A percentile compares a stretch with the other conserved stretches of the same genome.
phyloP scores from a whole-genome alignment of 225 moss, liverwort and hornwort species.

The Ulota crispa region DNA sequence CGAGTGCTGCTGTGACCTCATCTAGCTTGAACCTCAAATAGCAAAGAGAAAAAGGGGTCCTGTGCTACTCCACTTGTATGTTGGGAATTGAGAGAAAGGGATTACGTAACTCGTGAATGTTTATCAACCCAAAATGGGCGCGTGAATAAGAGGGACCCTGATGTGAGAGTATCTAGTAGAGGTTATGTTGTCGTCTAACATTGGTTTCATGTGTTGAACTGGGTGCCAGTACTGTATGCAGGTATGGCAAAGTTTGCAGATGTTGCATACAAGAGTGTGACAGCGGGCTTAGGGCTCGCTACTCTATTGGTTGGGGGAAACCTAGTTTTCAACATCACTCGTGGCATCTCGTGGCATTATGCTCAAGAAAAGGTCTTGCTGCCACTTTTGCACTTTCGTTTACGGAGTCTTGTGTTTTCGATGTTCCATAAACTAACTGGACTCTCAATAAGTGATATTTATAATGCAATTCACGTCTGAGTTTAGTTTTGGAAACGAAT shows the following conservation, averaged over 20 bases:
- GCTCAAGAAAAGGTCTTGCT: constrained; percentile 66
- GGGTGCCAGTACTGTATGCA: constrained; percentile 13
- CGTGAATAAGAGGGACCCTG: neutral
- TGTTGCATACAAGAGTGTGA: constrained; percentile 80
- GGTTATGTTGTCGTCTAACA: neutral
- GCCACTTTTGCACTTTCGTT: constrained; percentile 6
- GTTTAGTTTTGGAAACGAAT: neutral
- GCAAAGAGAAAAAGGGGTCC: neutral
- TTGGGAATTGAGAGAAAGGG: neutral
- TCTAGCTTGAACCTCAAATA: neutral
- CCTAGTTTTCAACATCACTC: constrained; percentile 79
- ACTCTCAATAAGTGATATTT: neutral
- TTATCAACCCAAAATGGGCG: neutral
- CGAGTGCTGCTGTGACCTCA: too few relatives aligned
- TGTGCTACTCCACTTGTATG: neutral
- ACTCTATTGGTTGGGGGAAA: constrained; percentile 87
- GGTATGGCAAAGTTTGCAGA: constrained; percentile 81
- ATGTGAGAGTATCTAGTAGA: neutral
- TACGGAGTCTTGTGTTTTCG: neutral
- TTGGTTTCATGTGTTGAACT: neutral
- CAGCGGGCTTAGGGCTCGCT: constrained; percentile 80
- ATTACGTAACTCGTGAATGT: neutral
- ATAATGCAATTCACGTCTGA: neutral
- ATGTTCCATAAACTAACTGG: neutral
- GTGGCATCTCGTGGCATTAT: constrained; percentile 96